Base-by-base conservation (phyloP, 2,329 filamentous ascomycete genomes). In the Microsporum canis region DNA sequence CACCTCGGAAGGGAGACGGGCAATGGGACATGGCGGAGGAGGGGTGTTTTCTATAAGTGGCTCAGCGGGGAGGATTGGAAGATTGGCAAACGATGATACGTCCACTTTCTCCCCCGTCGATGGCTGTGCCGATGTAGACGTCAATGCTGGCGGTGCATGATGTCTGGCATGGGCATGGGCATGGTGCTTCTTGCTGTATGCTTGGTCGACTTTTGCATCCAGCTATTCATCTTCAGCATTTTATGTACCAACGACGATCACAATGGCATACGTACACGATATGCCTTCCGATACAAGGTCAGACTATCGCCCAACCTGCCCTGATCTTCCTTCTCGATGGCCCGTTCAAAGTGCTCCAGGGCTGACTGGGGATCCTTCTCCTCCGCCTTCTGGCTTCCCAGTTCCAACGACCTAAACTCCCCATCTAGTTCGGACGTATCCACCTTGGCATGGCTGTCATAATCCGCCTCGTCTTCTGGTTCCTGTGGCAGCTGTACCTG, bases 121-220 rank as follows among this genome's bases (percentile, higher is more conserved):
- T 34, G 17, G 10, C 12, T 34, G 12, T 27, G 57, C 14, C 5
- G 29, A 33, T n/a, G 17, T 5, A 10, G 55, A 10, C 2, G 34
- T n/a, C 23, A 70, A 8, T 34, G 49, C 49, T 34, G 49, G 23
- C 81, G 79, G 66, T 85, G 79, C 68, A 80, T 79, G 59, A 80
- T 76, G 62, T 80, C 79, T 0, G 81, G 77, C 47, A 51, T 45
- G 7, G 81, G 77, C 47, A 51, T 45, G 7, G n/a, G 91, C 88
- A 69, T 94, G 96, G 75, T 97, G 86, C 76, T 97, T 97, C 69
- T 89, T 87, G 68, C 89, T 88, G 77, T 96, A 99, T 61, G 83
- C 80, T 68, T 89, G 84, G 72, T 99, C 91, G 59, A 99, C 92
- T 12, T 80, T 79, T 61, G 86, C 81, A 71, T 97, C 94, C 74